These are phyloP conservation scores for Fragaria nilgerrensis DNA, from an alignment of 306 rosid genomes.

Conservation along the genomic window DNA sequence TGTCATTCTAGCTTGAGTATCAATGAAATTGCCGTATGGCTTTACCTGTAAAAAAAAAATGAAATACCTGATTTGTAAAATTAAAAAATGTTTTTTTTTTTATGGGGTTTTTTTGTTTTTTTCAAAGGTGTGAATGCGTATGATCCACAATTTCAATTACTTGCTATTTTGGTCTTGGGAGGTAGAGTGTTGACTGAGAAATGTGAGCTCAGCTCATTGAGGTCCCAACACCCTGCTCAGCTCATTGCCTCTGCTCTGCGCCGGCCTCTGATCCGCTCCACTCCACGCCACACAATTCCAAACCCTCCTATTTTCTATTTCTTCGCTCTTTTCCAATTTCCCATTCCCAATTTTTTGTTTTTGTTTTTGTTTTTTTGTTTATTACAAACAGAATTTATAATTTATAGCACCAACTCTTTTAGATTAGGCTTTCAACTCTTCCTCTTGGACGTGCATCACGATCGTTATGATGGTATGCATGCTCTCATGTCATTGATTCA, in stretches of 20 bases:
- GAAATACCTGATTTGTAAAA: no score
- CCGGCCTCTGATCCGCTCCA: neutral
- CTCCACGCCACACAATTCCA: no score
- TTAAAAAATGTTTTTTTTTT: no score
- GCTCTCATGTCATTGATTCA: neutral
- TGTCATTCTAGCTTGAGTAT: no score
- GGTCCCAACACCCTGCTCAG: neutral
- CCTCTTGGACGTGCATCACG: neutral
- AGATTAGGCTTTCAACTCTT: neutral
- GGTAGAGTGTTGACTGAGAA: neutral
- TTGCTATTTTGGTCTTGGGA: neutral
- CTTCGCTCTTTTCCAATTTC: neutral
- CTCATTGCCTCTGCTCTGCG: neutral
- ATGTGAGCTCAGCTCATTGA: neutral
- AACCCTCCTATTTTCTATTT: no score
- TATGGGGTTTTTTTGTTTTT: no score
- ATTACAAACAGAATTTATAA: neutral
- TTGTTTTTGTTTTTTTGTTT: neutral
- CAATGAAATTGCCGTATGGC: no score
- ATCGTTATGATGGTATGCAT: neutral
- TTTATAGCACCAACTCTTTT: neutral
- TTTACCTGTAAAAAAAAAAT: no score
- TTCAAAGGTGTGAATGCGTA: no score
- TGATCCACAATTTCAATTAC: no score
- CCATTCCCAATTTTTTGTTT: neutral